Percentiles rank a stretch among this genome's conserved stretches.
Evolutionary conservation across 2,329 filamentous ascomycete species (phyloP).

Genomic region (Aspergillus fumigatus): DNA sequence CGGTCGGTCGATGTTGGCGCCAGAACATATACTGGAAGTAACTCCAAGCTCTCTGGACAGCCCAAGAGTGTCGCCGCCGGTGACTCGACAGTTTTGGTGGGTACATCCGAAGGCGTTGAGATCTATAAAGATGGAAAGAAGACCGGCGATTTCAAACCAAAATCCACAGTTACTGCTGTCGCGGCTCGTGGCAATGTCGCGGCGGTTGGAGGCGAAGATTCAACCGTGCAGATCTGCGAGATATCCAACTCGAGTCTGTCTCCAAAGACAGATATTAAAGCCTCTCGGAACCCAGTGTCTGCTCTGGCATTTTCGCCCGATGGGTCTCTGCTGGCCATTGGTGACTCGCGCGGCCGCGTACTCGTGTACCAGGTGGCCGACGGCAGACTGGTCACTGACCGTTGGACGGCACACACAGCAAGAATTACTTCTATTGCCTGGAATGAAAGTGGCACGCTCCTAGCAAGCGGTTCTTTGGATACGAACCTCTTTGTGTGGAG

Average conservation of each 20-base stretch:
- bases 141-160: conserved; percentile 56
- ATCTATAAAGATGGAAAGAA: conserved; percentile 56
- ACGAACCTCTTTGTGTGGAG: conserved; percentile 94
- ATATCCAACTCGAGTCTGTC: conserved; percentile 53
- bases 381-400: conserved; percentile 73
- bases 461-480: conserved; percentile 80
- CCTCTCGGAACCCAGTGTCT: conserved; percentile 68
- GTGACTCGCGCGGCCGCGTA: conserved; percentile 82
- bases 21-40: conserved; percentile 68
- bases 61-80: conserved; percentile 67
- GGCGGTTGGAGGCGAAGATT: conserved; percentile 72
- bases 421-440: conserved; percentile 67
- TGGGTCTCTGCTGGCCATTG: conserved; percentile 74
- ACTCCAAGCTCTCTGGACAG: conserved; percentile 67
- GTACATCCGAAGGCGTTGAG: conserved; percentile 55
- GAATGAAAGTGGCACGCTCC: conserved; percentile 71
- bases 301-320: conserved; percentile 76
- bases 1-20: conserved; percentile 71
- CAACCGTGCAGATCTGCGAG: conserved; percentile 70
- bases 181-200: conserved; percentile 64
- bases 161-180: conserved; percentile 65
- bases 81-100: conserved; percentile 52
- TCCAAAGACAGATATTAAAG: conserved; percentile 56
- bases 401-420: conserved; percentile 68
- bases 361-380: conserved; percentile 66